These are phyloP conservation scores for Jaapia argillacea DNA, from an alignment of 768 basidiomycete species.

Conservation along the genomic window DNA sequence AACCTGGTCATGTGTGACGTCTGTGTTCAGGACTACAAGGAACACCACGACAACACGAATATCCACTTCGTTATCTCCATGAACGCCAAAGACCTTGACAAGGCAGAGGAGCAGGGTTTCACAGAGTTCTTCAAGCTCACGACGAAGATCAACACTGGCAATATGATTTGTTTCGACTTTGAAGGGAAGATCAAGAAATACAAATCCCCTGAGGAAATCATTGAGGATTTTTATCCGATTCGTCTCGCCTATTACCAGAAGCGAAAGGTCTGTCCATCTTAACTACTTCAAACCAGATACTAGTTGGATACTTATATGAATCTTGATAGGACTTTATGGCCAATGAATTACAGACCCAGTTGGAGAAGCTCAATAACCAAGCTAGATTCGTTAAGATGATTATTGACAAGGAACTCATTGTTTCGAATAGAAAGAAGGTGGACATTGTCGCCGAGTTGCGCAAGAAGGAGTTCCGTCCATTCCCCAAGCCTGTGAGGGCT, in stretches of 20 bases:
- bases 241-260: conserved; percentile 90
- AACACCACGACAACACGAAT: conserved; percentile 88
- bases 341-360: conserved; percentile 66
- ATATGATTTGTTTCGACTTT: conserved; percentile 99
- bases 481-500: conserved; percentile 70
- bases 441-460: conserved; percentile 82
- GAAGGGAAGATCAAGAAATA: conserved; percentile 96
- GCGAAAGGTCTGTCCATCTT: conserved; percentile 67
- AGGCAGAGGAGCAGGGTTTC: conserved; percentile 85
- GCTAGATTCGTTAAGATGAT: conserved; percentile 98
- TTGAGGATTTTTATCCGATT: conserved; percentile 87
- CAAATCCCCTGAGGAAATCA: conserved; percentile 77
- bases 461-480: conserved; percentile 77
- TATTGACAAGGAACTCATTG: conserved; percentile 67
- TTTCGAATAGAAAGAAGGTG: conserved; percentile 82
- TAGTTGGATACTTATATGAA: neutral
- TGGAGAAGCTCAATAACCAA: conserved; percentile 87
- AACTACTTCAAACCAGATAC: neutral
- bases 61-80: conserved; percentile 85
- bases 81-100: conserved; percentile 69
- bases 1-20: neutral
- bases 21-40: conserved; percentile 78
- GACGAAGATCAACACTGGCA: conserved; percentile 75
- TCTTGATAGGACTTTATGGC: conserved; percentile 67
- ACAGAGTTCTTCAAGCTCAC: conserved; percentile 88